Evolutionary conservation across 192 early-diverging fungal species (phyloP), one percentile per base, ranked within the genome.

Genomic region (Backusella psychrophila): DNA sequence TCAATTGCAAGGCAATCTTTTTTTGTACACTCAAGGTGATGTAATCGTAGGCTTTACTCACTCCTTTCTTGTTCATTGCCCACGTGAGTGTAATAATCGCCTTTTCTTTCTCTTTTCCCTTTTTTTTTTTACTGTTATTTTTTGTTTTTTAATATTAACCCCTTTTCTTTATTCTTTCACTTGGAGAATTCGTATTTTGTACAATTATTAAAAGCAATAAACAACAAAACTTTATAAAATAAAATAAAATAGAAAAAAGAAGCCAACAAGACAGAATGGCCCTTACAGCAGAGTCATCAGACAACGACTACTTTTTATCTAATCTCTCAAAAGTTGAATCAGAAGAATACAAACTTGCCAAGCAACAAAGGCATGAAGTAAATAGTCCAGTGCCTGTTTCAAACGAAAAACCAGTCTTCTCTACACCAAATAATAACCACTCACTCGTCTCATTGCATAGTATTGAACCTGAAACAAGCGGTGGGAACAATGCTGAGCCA

Each of bases 391-490:
- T 69, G 7, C 68, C 68, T 5, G 68, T 38, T 41, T 69, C 68
- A 39, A 69, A 69, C n/a, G 68, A 69, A 39, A 69, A 69, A 23
- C 34, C 56, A 29, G 56, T 63, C 26, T 63, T 63, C 8, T 63
- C 52, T 21, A 9, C 52, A 53, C 5, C 56, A 29, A 26, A 63
- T 11, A 63, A 63, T 29, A 63, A 63, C 56, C 56, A 29, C 56
- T 63, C 56, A 1, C 29, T 63, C 26, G 23, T 23, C 12, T 63
- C 56, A 29, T 29, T 63, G 4, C 56, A 63, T 4, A 63, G 56
- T 63, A 11, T 3, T 63, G 56, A 63, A 4, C 56, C 56, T 63
- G 23, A 63, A 29, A 29, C 21, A 29, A 63, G 26, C 12, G 26
- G 9, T 52, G n/a, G 7, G n/a, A 52, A 52, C 17, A 52, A 52